A percentile compares a stretch with the other conserved stretches of the same genome.
Conservation (phyloP, 2,329 filamentous ascomycete species). For the Berkeleyomyces basicola region DNA sequence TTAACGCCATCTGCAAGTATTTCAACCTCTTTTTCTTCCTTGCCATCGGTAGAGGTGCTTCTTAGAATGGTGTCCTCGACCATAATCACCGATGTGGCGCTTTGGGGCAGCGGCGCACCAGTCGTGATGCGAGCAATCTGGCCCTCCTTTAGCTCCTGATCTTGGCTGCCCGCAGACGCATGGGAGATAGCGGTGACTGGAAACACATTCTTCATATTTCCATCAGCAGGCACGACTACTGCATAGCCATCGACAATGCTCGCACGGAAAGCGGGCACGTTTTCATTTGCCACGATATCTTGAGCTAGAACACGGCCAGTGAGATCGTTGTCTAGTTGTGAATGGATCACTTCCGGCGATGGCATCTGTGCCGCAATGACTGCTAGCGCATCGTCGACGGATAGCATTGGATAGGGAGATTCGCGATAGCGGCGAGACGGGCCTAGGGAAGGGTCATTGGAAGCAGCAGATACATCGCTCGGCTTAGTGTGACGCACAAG, state of each 20-base stretch:
- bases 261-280: conserved; percentile 82
- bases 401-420: conserved; percentile 85
- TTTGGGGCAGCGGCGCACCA: conserved; percentile 74
- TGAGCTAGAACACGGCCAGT: conserved; percentile 68
- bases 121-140: conserved; percentile 86
- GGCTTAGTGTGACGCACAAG: conserved; percentile 58
- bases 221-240: conserved; percentile 47
- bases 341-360: conserved; percentile 35
- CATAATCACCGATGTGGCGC: conserved; percentile 76
- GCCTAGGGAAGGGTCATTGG: conserved; percentile 43
- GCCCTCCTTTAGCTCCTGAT: conserved; percentile 45
- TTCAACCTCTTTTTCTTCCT: conserved; percentile 75
- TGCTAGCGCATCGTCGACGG: conserved; percentile 62
- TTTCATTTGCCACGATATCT: conserved; percentile 62
- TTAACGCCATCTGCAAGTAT: conserved; percentile 64
- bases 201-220: conserved; percentile 59
- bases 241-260: conserved; percentile 98
- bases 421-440: conserved; percentile 59
- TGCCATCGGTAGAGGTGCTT: conserved; percentile 58
- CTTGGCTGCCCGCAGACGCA: conserved; percentile 54
- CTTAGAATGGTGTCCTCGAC: conserved; percentile 81
- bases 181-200: conserved; percentile 79
- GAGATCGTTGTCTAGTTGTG: conserved; percentile 46
- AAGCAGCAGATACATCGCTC: conserved; percentile 33
- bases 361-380: conserved; percentile 62